These are phyloP conservation scores for Hypericum androsaemum DNA, from an alignment of 345 rosid species.

Conservation along the genomic window DNA sequence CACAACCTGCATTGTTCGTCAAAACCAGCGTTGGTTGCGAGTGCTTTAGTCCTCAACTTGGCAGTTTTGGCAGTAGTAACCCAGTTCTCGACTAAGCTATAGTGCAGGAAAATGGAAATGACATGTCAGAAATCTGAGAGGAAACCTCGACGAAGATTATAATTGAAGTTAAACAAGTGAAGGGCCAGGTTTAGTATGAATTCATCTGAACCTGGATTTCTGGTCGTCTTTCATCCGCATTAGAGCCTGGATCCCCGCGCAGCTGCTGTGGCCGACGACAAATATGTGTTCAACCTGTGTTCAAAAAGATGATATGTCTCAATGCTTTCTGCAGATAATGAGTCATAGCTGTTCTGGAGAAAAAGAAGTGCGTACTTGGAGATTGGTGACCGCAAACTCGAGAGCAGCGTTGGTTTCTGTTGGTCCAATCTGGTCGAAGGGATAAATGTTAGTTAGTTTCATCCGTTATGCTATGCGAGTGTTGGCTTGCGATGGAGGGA, in stretches of 20 bases:
- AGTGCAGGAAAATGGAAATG: conserved; percentile 1
- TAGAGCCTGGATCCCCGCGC: conserved; percentile 26
- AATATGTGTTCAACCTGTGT: conserved; percentile 22
- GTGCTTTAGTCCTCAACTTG: conserved; percentile 14
- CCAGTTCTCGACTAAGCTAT: conserved; percentile 18
- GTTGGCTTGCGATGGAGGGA: background rate
- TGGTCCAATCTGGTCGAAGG: conserved; percentile 14
- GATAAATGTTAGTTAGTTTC: background rate
- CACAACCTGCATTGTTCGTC: conserved; percentile 19
- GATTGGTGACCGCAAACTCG: conserved; percentile 24
- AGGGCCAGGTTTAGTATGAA: too few species aligned
- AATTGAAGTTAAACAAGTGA: too few species aligned
- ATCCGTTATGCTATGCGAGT: background rate
- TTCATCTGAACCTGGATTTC: conserved; percentile 10
- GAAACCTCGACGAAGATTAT: too few species aligned
- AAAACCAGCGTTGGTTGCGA: conserved; percentile 11
- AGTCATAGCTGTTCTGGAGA: background rate
- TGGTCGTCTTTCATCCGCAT: conserved; percentile 18
- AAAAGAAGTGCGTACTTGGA: conserved; percentile 10
- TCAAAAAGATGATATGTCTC: background rate
- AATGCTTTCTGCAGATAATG: background rate
- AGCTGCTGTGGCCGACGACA: conserved; percentile 23
- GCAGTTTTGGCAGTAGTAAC: conserved; percentile 16
- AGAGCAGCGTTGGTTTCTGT: conserved; percentile 27
- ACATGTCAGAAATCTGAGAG: conserved; percentile 3